A percentile compares a stretch with the other conserved stretches of the same genome.
phyloP scores from a whole-genome alignment of 129 eudicot species.

The Helianthus annuus region HanXRQr2.0-SUNRISE NC_035440.2:106902751-106903250 shows the following conservation, averaged over 20 bases:
- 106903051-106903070: background rate
- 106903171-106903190: conserved; percentile 71
- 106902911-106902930: background rate
- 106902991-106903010: no score
- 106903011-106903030: no score
- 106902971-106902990: no score
- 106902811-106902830: background rate
- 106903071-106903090: conserved; percentile 17
- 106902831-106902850: background rate
- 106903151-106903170: conserved; percentile 71
- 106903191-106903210: conserved; percentile 83
- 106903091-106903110: conserved; percentile 49
- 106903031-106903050: no score
- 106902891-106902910: background rate
- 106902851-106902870: background rate
- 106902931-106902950: background rate
- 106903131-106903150: conserved; percentile 63
- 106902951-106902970: background rate
- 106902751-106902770: no score
- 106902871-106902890: background rate
- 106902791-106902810: background rate
- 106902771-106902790: background rate
- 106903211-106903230: conserved; percentile 27
- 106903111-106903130: conserved; percentile 93
- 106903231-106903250: background rate